Percentiles rank a stretch among this genome's conserved stretches.
phyloP scores from a whole-genome alignment of 2,329 filamentous ascomycete species.

The Beauveria sp. region DNA sequence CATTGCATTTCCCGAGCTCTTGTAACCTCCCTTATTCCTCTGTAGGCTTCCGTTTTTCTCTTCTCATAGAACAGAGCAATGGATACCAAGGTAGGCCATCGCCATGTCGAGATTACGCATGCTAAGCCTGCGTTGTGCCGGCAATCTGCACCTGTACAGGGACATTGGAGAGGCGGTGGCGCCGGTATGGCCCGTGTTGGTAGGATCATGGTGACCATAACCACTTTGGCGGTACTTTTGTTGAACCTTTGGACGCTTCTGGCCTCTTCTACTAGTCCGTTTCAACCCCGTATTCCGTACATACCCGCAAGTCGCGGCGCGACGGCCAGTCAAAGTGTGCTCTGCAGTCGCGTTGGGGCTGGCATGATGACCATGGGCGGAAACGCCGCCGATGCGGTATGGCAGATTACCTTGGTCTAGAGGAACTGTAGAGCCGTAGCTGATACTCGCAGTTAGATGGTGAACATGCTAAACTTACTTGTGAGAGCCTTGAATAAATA shows the following conservation, averaged over 20 bases:
- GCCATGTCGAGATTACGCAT: too few species aligned
- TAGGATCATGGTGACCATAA: background rate
- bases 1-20: too few species aligned
- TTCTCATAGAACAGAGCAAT: too few species aligned
- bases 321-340: conserved; percentile 50
- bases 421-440: too few species aligned
- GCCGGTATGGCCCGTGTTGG: background rate
- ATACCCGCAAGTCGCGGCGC: conserved; percentile 36
- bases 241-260: background rate
- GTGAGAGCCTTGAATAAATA: too few species aligned
- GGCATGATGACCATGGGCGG: conserved; percentile 50
- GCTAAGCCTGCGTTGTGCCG: too few species aligned
- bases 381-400: conserved; percentile 59
- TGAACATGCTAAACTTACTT: background rate
- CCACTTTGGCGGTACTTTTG: background rate
- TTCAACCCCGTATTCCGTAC: background rate
- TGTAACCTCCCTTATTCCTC: too few species aligned
- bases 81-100: too few species aligned
- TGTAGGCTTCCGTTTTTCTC: too few species aligned
- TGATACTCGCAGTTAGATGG: background rate
- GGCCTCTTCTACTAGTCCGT: background rate
- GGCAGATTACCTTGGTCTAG: conserved; percentile 32
- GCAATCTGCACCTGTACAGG: too few species aligned
- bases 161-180: too few species aligned
- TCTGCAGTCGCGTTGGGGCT: conserved; percentile 54